Evolutionary conservation across 78 protist species (phyloP).

Genomic region (slime mould (Dictyostelium discoideum)): DNA sequence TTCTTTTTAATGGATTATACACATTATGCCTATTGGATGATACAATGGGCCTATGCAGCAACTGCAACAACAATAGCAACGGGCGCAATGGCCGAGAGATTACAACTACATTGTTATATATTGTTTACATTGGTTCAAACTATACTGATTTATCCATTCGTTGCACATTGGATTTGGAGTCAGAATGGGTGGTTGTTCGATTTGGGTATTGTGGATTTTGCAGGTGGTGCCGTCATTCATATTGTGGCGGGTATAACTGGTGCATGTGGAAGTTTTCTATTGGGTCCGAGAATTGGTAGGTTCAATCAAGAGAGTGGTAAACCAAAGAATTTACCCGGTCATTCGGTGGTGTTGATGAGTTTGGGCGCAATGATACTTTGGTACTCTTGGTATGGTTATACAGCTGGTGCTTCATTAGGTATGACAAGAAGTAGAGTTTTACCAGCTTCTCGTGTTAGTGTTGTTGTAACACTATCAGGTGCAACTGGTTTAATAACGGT

Average conservation of each 20-base stretch:
- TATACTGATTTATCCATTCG: slow-evolving; percentile 57
- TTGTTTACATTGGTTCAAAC: slow-evolving; percentile 61
- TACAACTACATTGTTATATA: slow-evolving; percentile 59
- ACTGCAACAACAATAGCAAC: slow-evolving; percentile 79
- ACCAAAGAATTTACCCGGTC: slow-evolving; percentile 65
- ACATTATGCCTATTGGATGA: slow-evolving; percentile 67
- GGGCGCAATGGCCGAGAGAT: slow-evolving; percentile 77
- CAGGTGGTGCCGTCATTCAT: slow-evolving; percentile 68
- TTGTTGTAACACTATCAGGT: slow-evolving; percentile 66
- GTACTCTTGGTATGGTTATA: slow-evolving; percentile 80
- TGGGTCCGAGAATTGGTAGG: slow-evolving; percentile 69
- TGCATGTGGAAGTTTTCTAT: slow-evolving; percentile 54
- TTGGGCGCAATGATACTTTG: slow-evolving; percentile 78
- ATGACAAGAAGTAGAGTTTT: slow-evolving; percentile 30
- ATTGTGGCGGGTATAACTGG: slow-evolving; percentile 71
- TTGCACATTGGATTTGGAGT: slow-evolving; percentile 75
- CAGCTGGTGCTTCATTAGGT: slow-evolving; percentile 43
- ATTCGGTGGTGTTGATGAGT: slow-evolving; percentile 37
- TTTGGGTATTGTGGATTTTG: slow-evolving; percentile 62
- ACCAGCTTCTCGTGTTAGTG: slow-evolving; percentile 41
- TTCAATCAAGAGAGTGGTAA: slow-evolving; percentile 60
- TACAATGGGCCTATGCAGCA: slow-evolving; percentile 78
- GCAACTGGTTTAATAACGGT: slow-evolving; percentile 67
- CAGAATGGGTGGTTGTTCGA: slow-evolving; percentile 54
- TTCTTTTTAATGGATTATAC: slow-evolving; percentile 42